phyloP scores from a whole-genome alignment of 2,329 filamentous ascomycete genomes.

The Dothiorella sarmentorum region DNA sequence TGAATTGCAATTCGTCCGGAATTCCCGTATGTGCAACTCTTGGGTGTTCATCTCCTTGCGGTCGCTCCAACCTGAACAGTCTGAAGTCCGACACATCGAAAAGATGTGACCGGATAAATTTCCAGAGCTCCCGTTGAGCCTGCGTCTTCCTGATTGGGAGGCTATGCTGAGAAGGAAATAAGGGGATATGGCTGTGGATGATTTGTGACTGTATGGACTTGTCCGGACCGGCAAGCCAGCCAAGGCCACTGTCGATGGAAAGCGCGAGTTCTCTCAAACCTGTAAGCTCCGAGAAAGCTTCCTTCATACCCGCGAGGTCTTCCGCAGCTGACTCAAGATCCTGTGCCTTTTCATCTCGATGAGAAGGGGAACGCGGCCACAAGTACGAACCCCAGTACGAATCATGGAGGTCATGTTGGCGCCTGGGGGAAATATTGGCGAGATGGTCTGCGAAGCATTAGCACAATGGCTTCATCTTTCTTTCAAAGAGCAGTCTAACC shows the following conservation, averaged over 20 bases:
- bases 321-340: slow-evolving; percentile 62
- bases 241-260: slow-evolving; percentile 64
- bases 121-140: slow-evolving; percentile 38
- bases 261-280: slow-evolving; percentile 62
- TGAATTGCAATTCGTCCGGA: neutral
- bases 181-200: slow-evolving; percentile 38
- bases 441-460: slow-evolving; percentile 31
- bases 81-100: neutral
- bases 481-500: slow-evolving; percentile 34
- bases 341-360: slow-evolving; percentile 57
- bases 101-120: slow-evolving; percentile 25
- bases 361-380: slow-evolving; percentile 60
- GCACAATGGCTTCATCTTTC: neutral
- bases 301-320: slow-evolving; percentile 59
- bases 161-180: slow-evolving; percentile 18
- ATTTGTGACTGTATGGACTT: slow-evolving; percentile 48
- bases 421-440: slow-evolving; percentile 54
- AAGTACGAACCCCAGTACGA: slow-evolving; percentile 64
- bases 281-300: slow-evolving; percentile 55
- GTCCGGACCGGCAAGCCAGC: slow-evolving; percentile 64
- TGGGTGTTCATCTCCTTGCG: neutral
- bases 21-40: neutral
- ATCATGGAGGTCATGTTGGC: slow-evolving; percentile 50
- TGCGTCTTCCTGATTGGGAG: slow-evolving; percentile 37
- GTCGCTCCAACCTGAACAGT: neutral